Percentiles rank a stretch among this genome's conserved stretches.
Evolutionary conservation across 23 red algal genomes (phyloP).

Genomic region (Gracilaria gracilis): DNA sequence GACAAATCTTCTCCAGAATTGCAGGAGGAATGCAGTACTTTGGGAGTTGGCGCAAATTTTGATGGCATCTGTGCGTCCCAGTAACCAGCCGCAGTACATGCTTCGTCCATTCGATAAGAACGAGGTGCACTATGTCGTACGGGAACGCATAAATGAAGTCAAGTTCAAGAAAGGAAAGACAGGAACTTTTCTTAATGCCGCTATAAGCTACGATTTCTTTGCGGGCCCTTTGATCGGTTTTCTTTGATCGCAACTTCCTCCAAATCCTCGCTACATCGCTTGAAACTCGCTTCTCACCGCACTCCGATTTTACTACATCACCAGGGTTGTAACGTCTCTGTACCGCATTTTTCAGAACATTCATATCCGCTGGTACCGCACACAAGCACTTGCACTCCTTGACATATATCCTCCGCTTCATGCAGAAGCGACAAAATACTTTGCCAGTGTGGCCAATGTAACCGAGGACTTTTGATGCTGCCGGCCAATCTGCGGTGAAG

Average conservation of each 20-base stretch:
- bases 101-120: not conserved
- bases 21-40: not conserved
- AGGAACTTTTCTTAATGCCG: not conserved
- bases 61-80: not conserved
- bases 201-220: not conserved
- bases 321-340: not conserved
- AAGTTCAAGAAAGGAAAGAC: not conserved
- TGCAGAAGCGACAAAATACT: not conserved
- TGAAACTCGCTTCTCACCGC: not conserved
- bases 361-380: not conserved
- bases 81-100: not conserved
- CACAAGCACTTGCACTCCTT: not conserved
- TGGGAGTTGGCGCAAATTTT: not conserved
- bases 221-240: no score
- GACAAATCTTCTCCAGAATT: not conserved
- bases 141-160: not conserved
- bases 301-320: not conserved
- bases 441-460: not conserved
- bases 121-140: not conserved
- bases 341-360: not conserved
- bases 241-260: no score
- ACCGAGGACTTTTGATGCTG: constrained; percentile 20
- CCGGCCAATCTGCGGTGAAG: constrained; percentile 16
- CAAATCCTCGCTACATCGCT: not conserved
- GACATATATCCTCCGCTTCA: not conserved